Conservation (phyloP, 2,329 filamentous ascomycete genomes). For the Fusarium sp. region DNA sequence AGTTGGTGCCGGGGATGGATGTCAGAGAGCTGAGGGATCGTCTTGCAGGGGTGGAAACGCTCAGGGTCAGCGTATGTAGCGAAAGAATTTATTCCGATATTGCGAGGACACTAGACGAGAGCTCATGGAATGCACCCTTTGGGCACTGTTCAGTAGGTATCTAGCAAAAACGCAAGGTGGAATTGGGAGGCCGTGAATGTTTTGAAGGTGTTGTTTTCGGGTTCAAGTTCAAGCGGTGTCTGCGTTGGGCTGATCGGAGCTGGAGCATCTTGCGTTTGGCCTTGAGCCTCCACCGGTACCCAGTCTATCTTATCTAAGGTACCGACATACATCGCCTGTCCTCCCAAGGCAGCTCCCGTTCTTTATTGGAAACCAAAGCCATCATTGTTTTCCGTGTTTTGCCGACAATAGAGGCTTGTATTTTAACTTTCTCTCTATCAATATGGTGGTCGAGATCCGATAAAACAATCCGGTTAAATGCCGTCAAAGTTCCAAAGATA, state of each 20-base stretch:
- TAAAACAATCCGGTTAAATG: not conserved
- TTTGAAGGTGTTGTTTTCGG: conserved; percentile 4
- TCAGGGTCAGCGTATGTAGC: not conserved
- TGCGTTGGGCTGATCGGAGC: conserved; percentile 17
- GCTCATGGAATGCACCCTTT: not conserved
- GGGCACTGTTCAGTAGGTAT: conserved; percentile 1
- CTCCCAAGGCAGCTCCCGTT: not conserved
- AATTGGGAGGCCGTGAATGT: not conserved
- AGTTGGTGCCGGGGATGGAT: conserved; percentile 20
- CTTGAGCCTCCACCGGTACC: not conserved
- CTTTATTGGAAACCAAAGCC: not conserved
- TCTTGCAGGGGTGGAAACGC: conserved; percentile 23
- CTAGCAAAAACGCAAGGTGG: not conserved
- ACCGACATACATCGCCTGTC: not conserved
- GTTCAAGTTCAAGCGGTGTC: conserved; percentile 23
- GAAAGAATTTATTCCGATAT: not conserved
- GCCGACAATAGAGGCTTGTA: not conserved
- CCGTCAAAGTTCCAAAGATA: conserved; percentile 1
- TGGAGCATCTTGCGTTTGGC: conserved; percentile 5
- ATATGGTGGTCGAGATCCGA: not conserved
- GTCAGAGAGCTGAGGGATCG: conserved; percentile 13
- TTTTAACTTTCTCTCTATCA: not conserved
- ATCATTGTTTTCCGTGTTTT: not conserved
- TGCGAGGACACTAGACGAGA: not conserved
- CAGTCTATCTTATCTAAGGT: not conserved